These are phyloP conservation scores for Conticribra weissflogii DNA, from an alignment of 108 stramenopile genomes.

Conservation along the genomic window DNA sequence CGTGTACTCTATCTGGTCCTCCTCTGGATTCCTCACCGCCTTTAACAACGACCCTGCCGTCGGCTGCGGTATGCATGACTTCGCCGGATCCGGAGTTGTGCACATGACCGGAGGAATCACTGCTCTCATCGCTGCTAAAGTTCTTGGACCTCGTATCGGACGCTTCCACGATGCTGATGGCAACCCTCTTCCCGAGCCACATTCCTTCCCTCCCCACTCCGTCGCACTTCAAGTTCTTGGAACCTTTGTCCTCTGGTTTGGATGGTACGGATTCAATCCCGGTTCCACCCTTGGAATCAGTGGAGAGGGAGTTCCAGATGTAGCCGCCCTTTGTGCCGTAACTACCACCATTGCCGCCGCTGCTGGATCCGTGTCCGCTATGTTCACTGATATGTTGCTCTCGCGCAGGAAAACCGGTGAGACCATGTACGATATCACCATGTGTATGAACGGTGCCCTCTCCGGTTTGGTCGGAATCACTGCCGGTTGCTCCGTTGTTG, in stretches of 20 bases:
- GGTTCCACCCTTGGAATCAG: conserved; percentile 77
- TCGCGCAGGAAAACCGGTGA: conserved; percentile 61
- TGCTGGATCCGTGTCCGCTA: conserved; percentile 74
- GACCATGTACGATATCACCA: conserved; percentile 75
- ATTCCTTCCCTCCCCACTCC: conserved; percentile 75
- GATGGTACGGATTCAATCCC: conserved; percentile 96
- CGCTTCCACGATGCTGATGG: conserved; percentile 83
- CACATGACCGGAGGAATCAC: conserved; percentile 83
- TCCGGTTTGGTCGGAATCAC: conserved; percentile 93
- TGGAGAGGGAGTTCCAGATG: conserved; percentile 30
- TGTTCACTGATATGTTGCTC: conserved; percentile 75
- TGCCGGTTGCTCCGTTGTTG: conserved; percentile 82
- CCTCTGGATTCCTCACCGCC: conserved; percentile 67
- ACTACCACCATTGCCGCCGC: conserved; percentile 82
- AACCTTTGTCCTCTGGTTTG: conserved; percentile 90
- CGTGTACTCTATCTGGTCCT: conserved; percentile 83
- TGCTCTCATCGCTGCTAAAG: conserved; percentile 82
- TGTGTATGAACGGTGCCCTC: conserved; percentile 86
- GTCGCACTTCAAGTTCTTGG: conserved; percentile 85
- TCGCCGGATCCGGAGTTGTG: conserved; percentile 74
- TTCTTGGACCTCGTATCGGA: conserved; percentile 84
- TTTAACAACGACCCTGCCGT: conserved; percentile 59
- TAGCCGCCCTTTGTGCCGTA: conserved; percentile 77
- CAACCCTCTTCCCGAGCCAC: conserved; percentile 68
- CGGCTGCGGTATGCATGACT: conserved; percentile 75